Conservation (phyloP, 805 yeast genomes). For the Ogataea degrootiae region DNA sequence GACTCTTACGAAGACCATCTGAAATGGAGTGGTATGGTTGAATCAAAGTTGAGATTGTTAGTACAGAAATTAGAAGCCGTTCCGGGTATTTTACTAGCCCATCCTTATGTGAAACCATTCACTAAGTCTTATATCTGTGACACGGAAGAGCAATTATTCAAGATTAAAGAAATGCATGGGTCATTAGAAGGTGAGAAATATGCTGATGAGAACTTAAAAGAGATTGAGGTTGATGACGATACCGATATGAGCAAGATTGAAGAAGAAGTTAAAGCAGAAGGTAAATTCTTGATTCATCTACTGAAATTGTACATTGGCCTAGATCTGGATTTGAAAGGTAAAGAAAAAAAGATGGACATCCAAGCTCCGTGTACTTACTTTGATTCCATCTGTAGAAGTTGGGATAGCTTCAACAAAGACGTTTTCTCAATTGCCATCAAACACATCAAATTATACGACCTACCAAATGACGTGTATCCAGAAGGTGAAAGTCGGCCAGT, state of each 20-base stretch:
- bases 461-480: slow-evolving; percentile 79
- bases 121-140: slow-evolving; percentile 43
- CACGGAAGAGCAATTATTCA: slow-evolving; percentile 36
- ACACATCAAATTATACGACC: slow-evolving; percentile 70
- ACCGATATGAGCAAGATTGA: slow-evolving; percentile 26
- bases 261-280: slow-evolving; percentile 19
- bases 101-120: slow-evolving; percentile 82
- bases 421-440: slow-evolving; percentile 59
- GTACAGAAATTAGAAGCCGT: slow-evolving; percentile 79
- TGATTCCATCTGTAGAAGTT: slow-evolving; percentile 70
- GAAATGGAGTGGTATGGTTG: slow-evolving; percentile 92
- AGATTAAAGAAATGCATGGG: slow-evolving; percentile 43
- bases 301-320: slow-evolving; percentile 82
- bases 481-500: slow-evolving; percentile 77
- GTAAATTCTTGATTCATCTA: slow-evolving; percentile 42
- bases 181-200: slow-evolving; percentile 48
- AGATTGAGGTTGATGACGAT: slow-evolving; percentile 27
- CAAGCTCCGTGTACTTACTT: slow-evolving; percentile 90
- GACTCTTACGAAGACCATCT: slow-evolving; percentile 76
- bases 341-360: slow-evolving; percentile 67
- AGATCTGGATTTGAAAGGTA: slow-evolving; percentile 47
- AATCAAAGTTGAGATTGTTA: slow-evolving; percentile 74
- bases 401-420: slow-evolving; percentile 62
- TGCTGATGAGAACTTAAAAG: slow-evolving; percentile 31
- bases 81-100: slow-evolving; percentile 76